Base-by-base conservation (phyloP, 345 rosid species). In the Heritiera fomes region DNA sequence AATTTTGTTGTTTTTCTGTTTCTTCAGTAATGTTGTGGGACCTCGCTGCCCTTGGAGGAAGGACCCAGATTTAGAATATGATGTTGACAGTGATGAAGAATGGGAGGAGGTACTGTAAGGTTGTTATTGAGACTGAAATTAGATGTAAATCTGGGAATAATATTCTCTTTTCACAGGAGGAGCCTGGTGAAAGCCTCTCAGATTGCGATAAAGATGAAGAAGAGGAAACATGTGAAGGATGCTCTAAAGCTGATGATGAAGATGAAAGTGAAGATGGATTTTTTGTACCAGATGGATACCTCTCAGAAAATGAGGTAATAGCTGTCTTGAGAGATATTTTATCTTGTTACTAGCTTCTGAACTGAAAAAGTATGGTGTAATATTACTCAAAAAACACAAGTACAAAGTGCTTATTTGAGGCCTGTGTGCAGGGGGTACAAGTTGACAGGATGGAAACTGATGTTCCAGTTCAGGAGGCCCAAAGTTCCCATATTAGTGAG, bases 211-310 rank as follows among this genome's bases (percentile, higher is more conserved):
- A 92, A 78, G 98, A 92, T 80, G 91, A 86, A 12, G 97, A 41
- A 41, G 45, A 91, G 41, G 97, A 89, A 85, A 73, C 73, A 50
- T 73, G 87, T 55, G 94, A 91, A 73, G 94, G 85, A 60, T 85
- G 83, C 73, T 79, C 84, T 73, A 96, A 89, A 84, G 93, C 76
- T 79, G 93, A 89, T 76, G 95, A 92, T 55, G 93, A 90, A 78
- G 98, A 93, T 77, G 98, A 92, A 75, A 87, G 90, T 85, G 97
- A 90, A 84, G 98, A 94, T 88, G 97, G 86, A 11, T 91, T 96
- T 88, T 92, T 96, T 71, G 99, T 96, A 46, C 98, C 99, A 75
- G 97, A 96, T 87, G 99, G 99, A 32, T 96, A 96, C 86, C 90
- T 96, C 73, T 96, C 98, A 41, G 95, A 96, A 81, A 88, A 94